Percentiles rank a stretch among this genome's conserved stretches.
Conservation (phyloP, 768 basidiomycete species). For the Macrocybe gigantea region DNA sequence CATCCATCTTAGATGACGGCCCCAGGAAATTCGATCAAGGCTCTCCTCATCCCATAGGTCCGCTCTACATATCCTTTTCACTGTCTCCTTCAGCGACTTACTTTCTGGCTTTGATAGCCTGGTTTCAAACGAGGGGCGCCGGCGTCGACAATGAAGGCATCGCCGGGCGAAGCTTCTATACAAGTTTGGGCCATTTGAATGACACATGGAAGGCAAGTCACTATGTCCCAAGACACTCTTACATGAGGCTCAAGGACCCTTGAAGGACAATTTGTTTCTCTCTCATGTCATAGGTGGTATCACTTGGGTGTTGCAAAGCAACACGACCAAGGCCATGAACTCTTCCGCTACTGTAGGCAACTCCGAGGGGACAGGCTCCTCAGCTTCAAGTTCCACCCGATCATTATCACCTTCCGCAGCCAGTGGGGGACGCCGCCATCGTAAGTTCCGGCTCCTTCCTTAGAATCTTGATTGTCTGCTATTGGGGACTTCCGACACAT, state of each 20-base stretch:
- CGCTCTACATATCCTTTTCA: conserved; percentile 8
- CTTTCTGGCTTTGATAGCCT: conserved; percentile 40
- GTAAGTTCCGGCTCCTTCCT: no score
- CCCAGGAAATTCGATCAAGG: conserved; percentile 58
- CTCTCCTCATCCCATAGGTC: conserved; percentile 73
- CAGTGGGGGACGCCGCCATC: no score
- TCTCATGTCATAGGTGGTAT: conserved; percentile 73
- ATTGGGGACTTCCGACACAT: no score
- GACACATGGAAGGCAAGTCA: conserved; percentile 67
- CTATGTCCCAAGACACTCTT: background rate
- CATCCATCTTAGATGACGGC: conserved; percentile 32
- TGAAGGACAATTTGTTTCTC: conserved; percentile 61
- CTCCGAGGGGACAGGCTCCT: conserved; percentile 6
- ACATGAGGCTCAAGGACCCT: background rate
- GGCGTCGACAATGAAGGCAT: conserved; percentile 43
- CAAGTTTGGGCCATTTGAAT: conserved; percentile 72
- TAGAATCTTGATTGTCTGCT: no score
- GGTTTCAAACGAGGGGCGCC: conserved; percentile 76
- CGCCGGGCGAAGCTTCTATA: conserved; percentile 76
- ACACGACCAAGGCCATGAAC: conserved; percentile 67
- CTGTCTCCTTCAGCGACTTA: background rate
- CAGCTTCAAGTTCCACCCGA: conserved; percentile 16
- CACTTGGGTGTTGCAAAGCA: conserved; percentile 64
- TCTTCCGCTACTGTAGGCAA: conserved; percentile 55
- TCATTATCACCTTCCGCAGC: no score